These are phyloP conservation scores for Cadophora sp. DNA, from an alignment of 2,329 filamentous ascomycete genomes.

Conservation along the genomic window DNA sequence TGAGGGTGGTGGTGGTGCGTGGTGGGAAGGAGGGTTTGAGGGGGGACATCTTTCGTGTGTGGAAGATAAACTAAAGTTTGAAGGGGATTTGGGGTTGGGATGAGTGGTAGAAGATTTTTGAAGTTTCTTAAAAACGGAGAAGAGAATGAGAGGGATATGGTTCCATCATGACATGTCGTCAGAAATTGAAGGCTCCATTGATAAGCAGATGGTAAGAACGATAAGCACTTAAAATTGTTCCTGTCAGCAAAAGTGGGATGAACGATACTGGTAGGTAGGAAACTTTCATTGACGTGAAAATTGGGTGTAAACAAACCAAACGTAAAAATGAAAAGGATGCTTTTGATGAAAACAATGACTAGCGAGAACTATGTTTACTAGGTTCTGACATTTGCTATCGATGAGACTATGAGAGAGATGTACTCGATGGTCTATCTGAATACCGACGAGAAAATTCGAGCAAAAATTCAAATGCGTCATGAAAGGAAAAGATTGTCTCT, in stretches of 20 bases:
- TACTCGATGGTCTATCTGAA: too few species aligned
- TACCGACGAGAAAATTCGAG: too few species aligned
- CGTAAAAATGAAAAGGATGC: too few species aligned
- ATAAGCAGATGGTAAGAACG: neutral
- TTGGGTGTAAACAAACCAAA: neutral
- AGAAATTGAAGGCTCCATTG: neutral
- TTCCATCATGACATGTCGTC: neutral
- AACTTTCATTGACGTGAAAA: neutral
- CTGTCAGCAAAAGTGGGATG: conserved; percentile 6
- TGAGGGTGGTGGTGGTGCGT: conserved; percentile 21
- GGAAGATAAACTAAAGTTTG: neutral
- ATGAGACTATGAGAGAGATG: too few species aligned
- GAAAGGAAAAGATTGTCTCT: too few species aligned
- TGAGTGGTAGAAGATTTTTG: neutral
- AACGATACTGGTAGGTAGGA: neutral
- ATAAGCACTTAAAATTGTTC: conserved; percentile 2
- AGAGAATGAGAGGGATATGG: neutral
- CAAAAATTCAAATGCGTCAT: too few species aligned
- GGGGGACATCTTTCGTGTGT: conserved; percentile 13
- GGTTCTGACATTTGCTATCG: too few species aligned
- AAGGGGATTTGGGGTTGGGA: neutral
- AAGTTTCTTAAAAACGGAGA: too few species aligned
- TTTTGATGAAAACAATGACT: too few species aligned
- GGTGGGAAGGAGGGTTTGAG: conserved; percentile 41
- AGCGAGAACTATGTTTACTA: too few species aligned